Percentiles rank a stretch among this genome's conserved stretches.
phyloP scores from a whole-genome alignment of 495 filamentous ascomycete species.

The Penicillium egyptiacum region DNA sequence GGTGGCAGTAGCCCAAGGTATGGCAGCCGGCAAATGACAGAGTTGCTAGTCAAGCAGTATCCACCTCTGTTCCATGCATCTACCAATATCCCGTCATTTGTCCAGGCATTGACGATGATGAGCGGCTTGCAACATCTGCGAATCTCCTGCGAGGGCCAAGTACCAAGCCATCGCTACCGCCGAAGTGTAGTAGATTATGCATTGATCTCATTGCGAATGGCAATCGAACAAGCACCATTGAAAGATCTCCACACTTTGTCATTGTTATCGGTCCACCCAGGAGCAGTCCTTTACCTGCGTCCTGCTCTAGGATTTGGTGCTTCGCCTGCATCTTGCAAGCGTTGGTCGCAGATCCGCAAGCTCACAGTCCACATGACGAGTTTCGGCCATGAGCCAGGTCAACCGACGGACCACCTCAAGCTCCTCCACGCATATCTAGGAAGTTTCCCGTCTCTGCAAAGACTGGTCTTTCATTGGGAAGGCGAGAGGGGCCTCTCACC shows the following conservation, averaged over 20 bases:
- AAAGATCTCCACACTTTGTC: constrained; percentile 60
- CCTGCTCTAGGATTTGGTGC: constrained; percentile 64
- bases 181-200: constrained; percentile 79
- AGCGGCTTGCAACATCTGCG: constrained; percentile 65
- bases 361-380: constrained; percentile 67
- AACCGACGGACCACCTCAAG: constrained; percentile 68
- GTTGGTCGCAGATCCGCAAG: constrained; percentile 71
- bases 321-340: constrained; percentile 58
- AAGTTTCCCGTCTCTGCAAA: constrained; percentile 59
- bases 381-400: constrained; percentile 55
- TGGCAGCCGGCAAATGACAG: constrained; percentile 59
- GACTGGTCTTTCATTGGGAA: constrained; percentile 68
- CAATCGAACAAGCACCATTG: constrained; percentile 66
- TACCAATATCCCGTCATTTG: constrained; percentile 77
- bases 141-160: constrained; percentile 70
- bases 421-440: constrained; percentile 72
- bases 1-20: constrained; percentile 60
- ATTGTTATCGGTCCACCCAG: constrained; percentile 65
- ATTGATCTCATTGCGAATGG: constrained; percentile 74
- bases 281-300: constrained; percentile 68
- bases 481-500: constrained; percentile 67
- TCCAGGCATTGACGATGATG: constrained; percentile 63
- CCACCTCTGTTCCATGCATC: constrained; percentile 80
- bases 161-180: constrained; percentile 63
- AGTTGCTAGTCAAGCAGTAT: constrained; percentile 75